phyloP scores from a whole-genome alignment of 1,139 yeast genomes.

The Yamadazyma atlantica region DNA sequence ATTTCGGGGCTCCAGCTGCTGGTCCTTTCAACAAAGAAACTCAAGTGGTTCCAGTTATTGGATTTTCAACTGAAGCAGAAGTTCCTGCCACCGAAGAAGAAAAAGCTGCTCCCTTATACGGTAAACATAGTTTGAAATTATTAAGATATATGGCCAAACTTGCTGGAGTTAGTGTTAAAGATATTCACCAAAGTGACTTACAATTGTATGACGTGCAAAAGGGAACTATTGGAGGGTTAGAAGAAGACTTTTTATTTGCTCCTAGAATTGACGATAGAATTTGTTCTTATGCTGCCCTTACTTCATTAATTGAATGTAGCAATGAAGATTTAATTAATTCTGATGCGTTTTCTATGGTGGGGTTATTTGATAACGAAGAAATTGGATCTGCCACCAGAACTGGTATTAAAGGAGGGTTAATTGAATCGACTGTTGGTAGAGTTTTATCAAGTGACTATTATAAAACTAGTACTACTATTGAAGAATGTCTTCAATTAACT shows the following conservation, averaged over 20 bases:
- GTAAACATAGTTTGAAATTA: conserved; percentile 37
- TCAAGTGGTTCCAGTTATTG: conserved; percentile 43
- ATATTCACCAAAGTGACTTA: conserved; percentile 37
- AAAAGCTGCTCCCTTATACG: conserved; percentile 33
- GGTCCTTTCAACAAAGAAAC: conserved; percentile 41
- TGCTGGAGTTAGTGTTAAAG: conserved; percentile 24
- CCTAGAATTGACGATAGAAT: conserved; percentile 48
- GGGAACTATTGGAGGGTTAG: conserved; percentile 42
- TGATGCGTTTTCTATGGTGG: conserved; percentile 36
- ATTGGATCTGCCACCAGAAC: conserved; percentile 44
- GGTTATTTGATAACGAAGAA: conserved; percentile 46
- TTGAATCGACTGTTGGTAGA: conserved; percentile 36
- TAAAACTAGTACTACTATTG: conserved; percentile 18
- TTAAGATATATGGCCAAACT: conserved; percentile 35
- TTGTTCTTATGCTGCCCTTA: conserved; percentile 42
- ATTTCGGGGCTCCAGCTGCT: conserved; percentile 34
- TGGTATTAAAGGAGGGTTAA: conserved; percentile 41
- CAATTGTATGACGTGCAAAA: conserved; percentile 43
- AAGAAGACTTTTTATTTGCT: conserved; percentile 40
- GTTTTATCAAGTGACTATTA: conserved; percentile 26
- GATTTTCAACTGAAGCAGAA: conserved; percentile 23
- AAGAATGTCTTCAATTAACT: conserved; percentile 23
- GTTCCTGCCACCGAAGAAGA: conserved; percentile 31
- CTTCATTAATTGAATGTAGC: conserved; percentile 30
- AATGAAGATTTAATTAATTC: conserved; percentile 18